Percentiles rank a stretch among this genome's conserved stretches.
phyloP scores from a whole-genome alignment of 306 rosid genomes.

The Cucumis hystrix region DNA sequence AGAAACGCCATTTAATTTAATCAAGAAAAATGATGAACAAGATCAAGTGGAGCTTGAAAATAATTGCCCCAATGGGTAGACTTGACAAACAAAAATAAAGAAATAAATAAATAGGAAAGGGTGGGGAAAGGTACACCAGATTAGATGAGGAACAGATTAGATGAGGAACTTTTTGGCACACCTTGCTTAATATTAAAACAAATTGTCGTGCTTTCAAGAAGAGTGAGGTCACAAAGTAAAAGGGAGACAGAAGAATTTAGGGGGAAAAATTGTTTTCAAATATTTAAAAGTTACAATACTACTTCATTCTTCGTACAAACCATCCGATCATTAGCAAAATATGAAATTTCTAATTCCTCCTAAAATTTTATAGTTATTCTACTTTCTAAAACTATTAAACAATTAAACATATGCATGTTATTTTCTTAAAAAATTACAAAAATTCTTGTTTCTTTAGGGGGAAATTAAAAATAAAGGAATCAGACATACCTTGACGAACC shows the following conservation, averaged over 20 bases:
- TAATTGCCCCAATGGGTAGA: background rate
- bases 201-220: background rate
- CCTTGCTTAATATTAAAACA: background rate
- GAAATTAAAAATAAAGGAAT: background rate
- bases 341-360: background rate
- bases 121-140: background rate
- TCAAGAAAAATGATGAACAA: background rate
- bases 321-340: background rate
- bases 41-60: background rate
- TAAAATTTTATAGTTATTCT: background rate
- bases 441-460: background rate
- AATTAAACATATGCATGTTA: background rate
- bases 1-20: background rate
- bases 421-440: background rate
- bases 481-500: constrained; percentile 66
- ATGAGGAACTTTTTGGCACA: background rate
- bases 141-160: background rate
- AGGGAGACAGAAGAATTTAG: background rate
- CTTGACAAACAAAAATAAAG: background rate
- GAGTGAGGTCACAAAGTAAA: background rate
- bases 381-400: background rate
- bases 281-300: background rate
- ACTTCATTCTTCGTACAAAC: background rate
- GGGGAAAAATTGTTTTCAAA: background rate
- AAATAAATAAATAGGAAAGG: background rate